phyloP scores from a whole-genome alignment of 495 filamentous ascomycete species.

The Penicillium bovifimosum region DNA sequence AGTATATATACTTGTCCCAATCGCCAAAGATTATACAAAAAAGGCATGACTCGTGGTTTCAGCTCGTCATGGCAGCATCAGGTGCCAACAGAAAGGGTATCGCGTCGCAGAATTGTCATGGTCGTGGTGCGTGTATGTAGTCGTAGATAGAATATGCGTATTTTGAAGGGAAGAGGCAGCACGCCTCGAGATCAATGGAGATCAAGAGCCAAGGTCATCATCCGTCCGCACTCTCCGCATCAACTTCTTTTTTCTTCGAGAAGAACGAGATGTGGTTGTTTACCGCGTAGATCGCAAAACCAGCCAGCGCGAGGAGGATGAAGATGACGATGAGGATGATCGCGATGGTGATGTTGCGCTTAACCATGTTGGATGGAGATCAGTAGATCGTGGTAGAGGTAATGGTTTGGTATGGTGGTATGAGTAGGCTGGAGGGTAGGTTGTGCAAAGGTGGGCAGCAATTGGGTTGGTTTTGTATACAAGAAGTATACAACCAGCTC shows the following conservation, averaged over 20 bases:
- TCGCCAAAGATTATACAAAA: conserved; percentile 3
- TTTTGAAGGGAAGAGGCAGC: background rate
- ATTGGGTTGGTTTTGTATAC: conserved; percentile 5
- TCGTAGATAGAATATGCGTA: background rate
- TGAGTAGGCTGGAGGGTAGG: background rate
- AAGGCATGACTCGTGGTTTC: background rate
- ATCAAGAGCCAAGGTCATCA: conserved; percentile 8
- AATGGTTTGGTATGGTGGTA: background rate
- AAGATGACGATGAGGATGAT: conserved; percentile 80
- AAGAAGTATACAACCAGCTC: conserved; percentile 1
- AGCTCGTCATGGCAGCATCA: conserved; percentile 4
- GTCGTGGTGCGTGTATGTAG: background rate
- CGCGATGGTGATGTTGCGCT: conserved; percentile 74
- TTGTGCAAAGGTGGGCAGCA: background rate
- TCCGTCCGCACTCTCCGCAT: conserved; percentile 41
- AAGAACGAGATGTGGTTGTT: conserved; percentile 42
- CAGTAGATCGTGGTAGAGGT: background rate
- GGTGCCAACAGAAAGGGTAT: conserved; percentile 10
- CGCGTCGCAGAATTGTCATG: conserved; percentile 7
- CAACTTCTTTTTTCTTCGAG: conserved; percentile 26
- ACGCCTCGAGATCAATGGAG: background rate
- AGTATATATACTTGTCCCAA: background rate
- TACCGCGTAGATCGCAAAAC: conserved; percentile 60
- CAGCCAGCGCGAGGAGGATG: conserved; percentile 62
- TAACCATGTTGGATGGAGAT: conserved; percentile 40